Percentiles rank a stretch among this genome's conserved stretches.
Evolutionary conservation across 2,329 filamentous ascomycete species (phyloP).

Genomic region (Ceratocystis cubensis): DNA sequence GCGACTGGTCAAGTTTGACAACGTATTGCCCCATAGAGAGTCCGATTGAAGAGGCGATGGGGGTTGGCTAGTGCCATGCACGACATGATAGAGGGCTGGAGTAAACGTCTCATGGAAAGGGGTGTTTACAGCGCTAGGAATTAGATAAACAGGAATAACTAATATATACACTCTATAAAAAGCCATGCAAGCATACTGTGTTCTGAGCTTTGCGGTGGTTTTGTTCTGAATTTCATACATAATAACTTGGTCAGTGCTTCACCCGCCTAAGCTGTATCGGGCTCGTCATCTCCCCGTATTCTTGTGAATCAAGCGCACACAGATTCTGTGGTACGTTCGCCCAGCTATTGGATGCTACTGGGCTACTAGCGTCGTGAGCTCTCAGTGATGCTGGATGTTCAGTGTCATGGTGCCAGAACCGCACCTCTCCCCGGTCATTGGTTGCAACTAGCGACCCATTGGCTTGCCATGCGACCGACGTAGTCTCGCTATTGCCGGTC

Average conservation of each 20-base stretch:
- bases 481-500: conserved; percentile 15
- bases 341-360: conserved; percentile 7
- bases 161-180: neutral
- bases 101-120: neutral
- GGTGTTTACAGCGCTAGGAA: neutral
- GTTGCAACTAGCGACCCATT: conserved; percentile 16
- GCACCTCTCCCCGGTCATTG: conserved; percentile 15
- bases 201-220: neutral
- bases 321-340: neutral
- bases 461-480: conserved; percentile 14
- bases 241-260: neutral
- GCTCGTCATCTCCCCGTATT: neutral
- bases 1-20: conserved; percentile 13
- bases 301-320: conserved; percentile 2
- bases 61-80: neutral
- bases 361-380: neutral
- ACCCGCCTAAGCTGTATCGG: neutral
- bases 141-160: neutral
- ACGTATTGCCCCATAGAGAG: conserved; percentile 9
- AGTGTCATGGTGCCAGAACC: conserved; percentile 13
- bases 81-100: neutral
- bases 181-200: conserved; percentile 12
- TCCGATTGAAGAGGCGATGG: neutral
- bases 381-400: conserved; percentile 5
- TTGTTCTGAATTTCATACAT: neutral